Percentiles rank a stretch among this genome's conserved stretches.
Evolutionary conservation across 2,329 filamentous ascomycete species (phyloP).

Genomic region (Phialemoniopsis sp.): DNA sequence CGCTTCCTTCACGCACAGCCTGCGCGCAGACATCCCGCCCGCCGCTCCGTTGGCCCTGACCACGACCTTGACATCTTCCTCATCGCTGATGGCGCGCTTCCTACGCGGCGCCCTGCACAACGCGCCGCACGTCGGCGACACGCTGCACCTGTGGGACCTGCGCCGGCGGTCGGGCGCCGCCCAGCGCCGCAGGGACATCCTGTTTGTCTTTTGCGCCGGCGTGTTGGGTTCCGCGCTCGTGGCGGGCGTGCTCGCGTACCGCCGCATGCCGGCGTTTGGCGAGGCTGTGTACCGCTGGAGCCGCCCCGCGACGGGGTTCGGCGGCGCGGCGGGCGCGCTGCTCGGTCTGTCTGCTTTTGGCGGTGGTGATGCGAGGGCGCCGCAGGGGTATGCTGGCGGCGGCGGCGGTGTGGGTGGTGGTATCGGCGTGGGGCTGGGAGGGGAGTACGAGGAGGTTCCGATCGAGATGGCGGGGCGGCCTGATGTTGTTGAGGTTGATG

Average conservation of each 20-base stretch:
- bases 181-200: slow-evolving; percentile 18
- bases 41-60: no score
- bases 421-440: no score
- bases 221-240: slow-evolving; percentile 30
- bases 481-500: background rate
- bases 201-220: slow-evolving; percentile 25
- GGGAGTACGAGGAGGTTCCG: background rate
- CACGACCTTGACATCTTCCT: background rate
- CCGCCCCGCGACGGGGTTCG: slow-evolving; percentile 30
- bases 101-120: slow-evolving; percentile 24
- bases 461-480: slow-evolving; percentile 3
- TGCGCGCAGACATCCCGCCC: no score
- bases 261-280: slow-evolving; percentile 38
- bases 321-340: slow-evolving; percentile 43
- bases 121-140: slow-evolving; percentile 21
- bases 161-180: slow-evolving; percentile 11
- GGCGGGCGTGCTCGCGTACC: slow-evolving; percentile 34
- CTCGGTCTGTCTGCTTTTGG: slow-evolving; percentile 18
- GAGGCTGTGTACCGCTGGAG: slow-evolving; percentile 37
- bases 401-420: background rate
- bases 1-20: no score
- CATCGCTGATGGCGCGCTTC: slow-evolving; percentile 14
- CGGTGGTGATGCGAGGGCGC: slow-evolving; percentile 1
- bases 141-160: slow-evolving; percentile 24
- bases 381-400: background rate